Conservation (phyloP, 352 stramenopile genomes). For the Globisporangium ultimum region DNA sequence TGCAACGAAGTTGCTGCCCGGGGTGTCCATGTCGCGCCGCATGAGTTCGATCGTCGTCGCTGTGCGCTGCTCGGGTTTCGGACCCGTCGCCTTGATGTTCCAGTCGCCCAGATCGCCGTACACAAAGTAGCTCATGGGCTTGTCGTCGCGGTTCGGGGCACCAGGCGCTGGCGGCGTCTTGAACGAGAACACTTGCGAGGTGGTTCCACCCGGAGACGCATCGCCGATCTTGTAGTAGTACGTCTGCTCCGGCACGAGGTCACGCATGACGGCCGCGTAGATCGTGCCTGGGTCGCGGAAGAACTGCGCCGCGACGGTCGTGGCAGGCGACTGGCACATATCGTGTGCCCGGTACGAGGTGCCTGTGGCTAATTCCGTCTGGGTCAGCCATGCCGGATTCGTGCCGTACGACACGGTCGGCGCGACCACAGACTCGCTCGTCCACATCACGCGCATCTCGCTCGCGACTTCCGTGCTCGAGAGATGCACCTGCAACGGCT, state of each 20-base stretch:
- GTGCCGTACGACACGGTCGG: conserved; percentile 19
- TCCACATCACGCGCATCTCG: conserved; percentile 58
- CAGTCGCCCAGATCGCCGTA: conserved; percentile 66
- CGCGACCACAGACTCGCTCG: conserved; percentile 31
- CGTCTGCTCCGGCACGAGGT: conserved; percentile 6
- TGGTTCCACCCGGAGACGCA: too few relatives aligned
- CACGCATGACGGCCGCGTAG: conserved; percentile 17
- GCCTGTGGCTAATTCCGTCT: conserved; percentile 3
- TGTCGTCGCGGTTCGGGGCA: too few relatives aligned
- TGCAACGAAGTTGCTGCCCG: conserved; percentile 28
- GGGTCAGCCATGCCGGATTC: background rate
- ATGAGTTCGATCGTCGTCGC: conserved; percentile 32
- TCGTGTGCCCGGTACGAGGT: conserved; percentile 6
- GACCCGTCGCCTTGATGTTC: conserved; percentile 13
- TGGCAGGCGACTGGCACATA: conserved; percentile 26
- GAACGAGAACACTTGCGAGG: conserved; percentile 16
- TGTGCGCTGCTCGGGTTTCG: conserved; percentile 13
- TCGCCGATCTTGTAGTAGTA: conserved; percentile 28
- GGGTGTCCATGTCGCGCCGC: conserved; percentile 17
- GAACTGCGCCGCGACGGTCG: conserved; percentile 1
- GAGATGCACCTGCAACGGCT: conserved; percentile 25
- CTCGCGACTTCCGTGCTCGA: conserved; percentile 4
- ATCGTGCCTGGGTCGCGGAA: conserved; percentile 24
- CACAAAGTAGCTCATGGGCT: conserved; percentile 52
- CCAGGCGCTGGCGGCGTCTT: conserved; percentile 17